A percentile compares a stretch with the other conserved stretches of the same genome.
phyloP scores from a whole-genome alignment of 352 stramenopile species.

The Globisporangium perplexum region DNA sequence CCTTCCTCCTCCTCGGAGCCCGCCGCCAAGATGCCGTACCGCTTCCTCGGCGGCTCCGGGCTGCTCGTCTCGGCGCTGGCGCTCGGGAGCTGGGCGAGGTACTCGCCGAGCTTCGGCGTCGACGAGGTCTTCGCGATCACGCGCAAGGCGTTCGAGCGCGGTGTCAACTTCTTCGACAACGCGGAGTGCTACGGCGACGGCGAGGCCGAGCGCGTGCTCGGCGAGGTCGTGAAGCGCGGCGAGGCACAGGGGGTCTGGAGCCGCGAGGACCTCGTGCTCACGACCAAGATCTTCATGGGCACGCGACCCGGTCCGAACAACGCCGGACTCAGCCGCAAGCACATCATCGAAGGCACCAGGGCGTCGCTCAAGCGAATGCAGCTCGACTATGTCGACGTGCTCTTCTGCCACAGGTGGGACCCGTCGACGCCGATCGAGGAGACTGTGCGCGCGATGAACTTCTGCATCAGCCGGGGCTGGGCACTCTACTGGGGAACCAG shows the following conservation, averaged over 20 bases:
- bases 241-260: slow-evolving; percentile 16
- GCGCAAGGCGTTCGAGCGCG: slow-evolving; percentile 22
- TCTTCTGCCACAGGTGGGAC: slow-evolving; percentile 44
- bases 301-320: slow-evolving; percentile 18
- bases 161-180: slow-evolving; percentile 58
- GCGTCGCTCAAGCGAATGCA: slow-evolving; percentile 35
- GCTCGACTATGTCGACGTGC: slow-evolving; percentile 38
- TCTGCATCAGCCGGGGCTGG: slow-evolving; percentile 27
- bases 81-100: slow-evolving; percentile 27
- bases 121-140: slow-evolving; percentile 28
- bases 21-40: slow-evolving; percentile 19
- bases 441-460: slow-evolving; percentile 38
- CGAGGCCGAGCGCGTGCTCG: slow-evolving; percentile 26
- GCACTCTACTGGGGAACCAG: slow-evolving; percentile 45
- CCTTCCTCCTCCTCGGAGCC: no score
- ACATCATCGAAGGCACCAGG: slow-evolving; percentile 41
- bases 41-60: slow-evolving; percentile 22
- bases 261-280: slow-evolving; percentile 46
- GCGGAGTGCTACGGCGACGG: slow-evolving; percentile 31
- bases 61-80: slow-evolving; percentile 36
- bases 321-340: slow-evolving; percentile 27
- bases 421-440: no score
- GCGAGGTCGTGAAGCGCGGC: slow-evolving; percentile 19
- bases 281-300: slow-evolving; percentile 56
- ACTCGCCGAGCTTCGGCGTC: slow-evolving; percentile 10